Evolutionary conservation across 352 stramenopile genomes (phyloP).

Genomic region (Pythium utonaiense): DNA sequence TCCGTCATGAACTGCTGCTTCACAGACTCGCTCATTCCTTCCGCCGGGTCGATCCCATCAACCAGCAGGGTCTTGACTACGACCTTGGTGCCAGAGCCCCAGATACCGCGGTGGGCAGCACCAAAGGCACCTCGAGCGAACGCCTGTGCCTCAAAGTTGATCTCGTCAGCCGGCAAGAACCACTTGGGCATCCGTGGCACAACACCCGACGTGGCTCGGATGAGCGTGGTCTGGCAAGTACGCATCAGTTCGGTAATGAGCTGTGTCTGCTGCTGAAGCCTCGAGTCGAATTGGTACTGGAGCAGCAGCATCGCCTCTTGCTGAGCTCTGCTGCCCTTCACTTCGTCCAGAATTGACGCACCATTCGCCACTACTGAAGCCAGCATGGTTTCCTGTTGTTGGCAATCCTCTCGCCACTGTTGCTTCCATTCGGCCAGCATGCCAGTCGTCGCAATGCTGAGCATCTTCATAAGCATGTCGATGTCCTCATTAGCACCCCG

Average conservation of each 20-base stretch:
- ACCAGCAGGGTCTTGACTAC: slow-evolving; percentile 28
- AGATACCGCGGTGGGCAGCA: slow-evolving; percentile 20
- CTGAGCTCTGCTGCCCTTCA: slow-evolving; percentile 17
- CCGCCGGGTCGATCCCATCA: neutral
- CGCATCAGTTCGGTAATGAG: slow-evolving; percentile 15
- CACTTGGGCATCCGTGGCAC: slow-evolving; percentile 19
- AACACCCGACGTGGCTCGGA: slow-evolving; percentile 9
- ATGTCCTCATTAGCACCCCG: slow-evolving; percentile 27
- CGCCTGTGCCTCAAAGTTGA: slow-evolving; percentile 6
- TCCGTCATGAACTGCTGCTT: slow-evolving; percentile 20
- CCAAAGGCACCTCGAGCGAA: slow-evolving; percentile 27
- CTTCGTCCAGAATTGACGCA: slow-evolving; percentile 24
- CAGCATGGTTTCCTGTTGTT: slow-evolving; percentile 2
- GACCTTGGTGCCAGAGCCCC: slow-evolving; percentile 20
- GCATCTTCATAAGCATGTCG: slow-evolving; percentile 34
- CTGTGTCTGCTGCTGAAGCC: slow-evolving; percentile 9
- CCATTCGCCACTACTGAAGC: neutral
- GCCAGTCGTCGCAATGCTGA: slow-evolving; percentile 27
- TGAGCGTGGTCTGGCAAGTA: slow-evolving; percentile 3
- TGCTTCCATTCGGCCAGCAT: slow-evolving; percentile 28
- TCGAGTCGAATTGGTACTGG: slow-evolving; percentile 12
- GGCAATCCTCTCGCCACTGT: slow-evolving; percentile 13
- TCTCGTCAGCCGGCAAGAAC: slow-evolving; percentile 17
- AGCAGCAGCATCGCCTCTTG: slow-evolving; percentile 21
- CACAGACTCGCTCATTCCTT: neutral